Percentiles rank a stretch among this genome's conserved stretches.
Conservation (phyloP, 805 yeast genomes). For the Zygosaccharomyces lentus region DNA sequence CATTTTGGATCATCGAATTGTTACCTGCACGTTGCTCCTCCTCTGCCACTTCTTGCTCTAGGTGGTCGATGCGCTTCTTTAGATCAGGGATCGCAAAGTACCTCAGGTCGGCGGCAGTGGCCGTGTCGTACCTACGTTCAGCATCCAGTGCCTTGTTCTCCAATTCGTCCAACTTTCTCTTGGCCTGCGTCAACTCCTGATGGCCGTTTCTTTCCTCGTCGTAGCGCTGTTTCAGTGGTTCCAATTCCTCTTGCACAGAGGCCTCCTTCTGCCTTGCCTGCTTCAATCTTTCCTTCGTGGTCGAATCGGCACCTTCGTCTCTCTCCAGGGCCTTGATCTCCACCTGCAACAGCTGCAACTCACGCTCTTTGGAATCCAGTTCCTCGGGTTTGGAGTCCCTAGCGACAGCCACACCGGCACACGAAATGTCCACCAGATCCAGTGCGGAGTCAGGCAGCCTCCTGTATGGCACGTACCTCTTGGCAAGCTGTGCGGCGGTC, state of each 20-base stretch:
- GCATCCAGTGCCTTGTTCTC: slow-evolving; percentile 93
- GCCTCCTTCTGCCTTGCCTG: slow-evolving; percentile 77
- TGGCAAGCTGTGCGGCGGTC: slow-evolving; percentile 90
- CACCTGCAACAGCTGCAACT: slow-evolving; percentile 84
- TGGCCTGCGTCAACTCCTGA: slow-evolving; percentile 82
- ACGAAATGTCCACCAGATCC: slow-evolving; percentile 91
- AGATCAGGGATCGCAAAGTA: slow-evolving; percentile 97
- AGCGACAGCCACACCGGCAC: slow-evolving; percentile 96
- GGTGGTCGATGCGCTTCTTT: slow-evolving; percentile 63
- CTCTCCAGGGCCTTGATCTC: slow-evolving; percentile 96
- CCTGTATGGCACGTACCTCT: slow-evolving; percentile 90
- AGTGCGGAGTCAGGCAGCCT: slow-evolving; percentile 96
- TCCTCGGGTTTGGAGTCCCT: slow-evolving; percentile 98
- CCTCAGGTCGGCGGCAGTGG: slow-evolving; percentile 90
- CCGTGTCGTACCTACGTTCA: slow-evolving; percentile 93
- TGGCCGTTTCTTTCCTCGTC: slow-evolving; percentile 85
- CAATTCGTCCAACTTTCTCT: slow-evolving; percentile 86
- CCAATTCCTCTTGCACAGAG: slow-evolving; percentile 75
- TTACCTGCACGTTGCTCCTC: slow-evolving; percentile 60
- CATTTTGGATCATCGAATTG: slow-evolving; percentile 73
- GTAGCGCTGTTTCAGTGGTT: slow-evolving; percentile 81
- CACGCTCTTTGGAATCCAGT: slow-evolving; percentile 88
- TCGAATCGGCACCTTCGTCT: slow-evolving; percentile 77
- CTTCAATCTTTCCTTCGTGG: slow-evolving; percentile 81
- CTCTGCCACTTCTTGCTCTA: slow-evolving; percentile 74